Conservation (phyloP, 2,329 filamentous ascomycete species). For the Amylocarpus encephaloides region DNA sequence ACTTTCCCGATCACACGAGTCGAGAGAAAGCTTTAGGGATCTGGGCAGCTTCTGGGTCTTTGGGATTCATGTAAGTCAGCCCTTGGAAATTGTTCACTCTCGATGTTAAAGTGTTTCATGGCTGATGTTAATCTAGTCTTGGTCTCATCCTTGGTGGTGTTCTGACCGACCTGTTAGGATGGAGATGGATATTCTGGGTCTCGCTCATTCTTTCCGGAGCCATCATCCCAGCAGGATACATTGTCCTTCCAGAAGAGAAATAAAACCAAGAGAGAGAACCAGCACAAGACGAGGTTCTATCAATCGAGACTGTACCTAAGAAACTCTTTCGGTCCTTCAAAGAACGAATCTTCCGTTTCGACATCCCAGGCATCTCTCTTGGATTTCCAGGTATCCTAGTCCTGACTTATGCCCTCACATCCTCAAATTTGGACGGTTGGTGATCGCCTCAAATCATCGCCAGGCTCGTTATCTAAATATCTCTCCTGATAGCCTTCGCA, state of each 20-base stretch:
- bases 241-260: conserved; percentile 36
- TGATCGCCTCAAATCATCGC: conserved; percentile 3
- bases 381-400: conserved; percentile 6
- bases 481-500: conserved; percentile 1
- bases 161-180: conserved; percentile 39
- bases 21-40: not conserved
- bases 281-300: not conserved
- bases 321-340: conserved; percentile 1
- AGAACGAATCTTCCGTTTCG: conserved; percentile 4
- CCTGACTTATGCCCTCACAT: conserved; percentile 6
- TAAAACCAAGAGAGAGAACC: not conserved
- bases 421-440: conserved; percentile 3
- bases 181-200: conserved; percentile 47
- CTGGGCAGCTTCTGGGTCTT: conserved; percentile 1
- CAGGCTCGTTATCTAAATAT: conserved; percentile 1
- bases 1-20: conserved; percentile 1
- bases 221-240: conserved; percentile 38
- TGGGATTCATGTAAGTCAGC: conserved; percentile 5
- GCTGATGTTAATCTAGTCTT: conserved; percentile 30
- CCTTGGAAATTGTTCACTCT: not conserved
- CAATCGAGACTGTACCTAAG: not conserved
- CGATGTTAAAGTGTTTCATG: not conserved
- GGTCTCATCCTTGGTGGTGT: conserved; percentile 44
- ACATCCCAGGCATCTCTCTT: conserved; percentile 3
- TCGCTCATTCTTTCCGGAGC: conserved; percentile 37